phyloP scores from a whole-genome alignment of 2,329 filamentous ascomycete species.

The Botrytis fragariae region DNA sequence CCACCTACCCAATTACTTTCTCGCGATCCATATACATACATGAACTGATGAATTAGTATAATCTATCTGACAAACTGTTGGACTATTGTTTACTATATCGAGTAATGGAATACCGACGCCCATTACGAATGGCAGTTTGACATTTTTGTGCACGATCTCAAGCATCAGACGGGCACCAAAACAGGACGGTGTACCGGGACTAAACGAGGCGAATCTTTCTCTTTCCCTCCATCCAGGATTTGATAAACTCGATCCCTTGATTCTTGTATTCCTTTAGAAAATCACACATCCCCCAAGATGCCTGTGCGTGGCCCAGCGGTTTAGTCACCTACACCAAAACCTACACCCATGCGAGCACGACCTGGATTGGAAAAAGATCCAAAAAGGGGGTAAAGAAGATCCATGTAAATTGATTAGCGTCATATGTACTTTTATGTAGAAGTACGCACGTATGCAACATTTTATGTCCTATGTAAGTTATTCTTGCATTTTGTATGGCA shows the following conservation, averaged over 20 bases:
- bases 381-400: conserved; percentile 14
- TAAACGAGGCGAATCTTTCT: conserved; percentile 6
- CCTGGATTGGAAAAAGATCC: conserved; percentile 1
- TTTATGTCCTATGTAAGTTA: not conserved
- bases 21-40: not conserved
- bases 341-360: conserved; percentile 13
- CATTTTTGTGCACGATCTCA: not conserved
- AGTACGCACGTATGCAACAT: not conserved
- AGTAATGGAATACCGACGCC: not conserved
- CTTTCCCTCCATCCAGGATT: not conserved
- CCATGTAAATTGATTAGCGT: not conserved
- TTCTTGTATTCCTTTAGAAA: conserved; percentile 5
- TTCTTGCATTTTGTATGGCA: not conserved
- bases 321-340: conserved; percentile 12
- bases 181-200: not conserved
- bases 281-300: not conserved
- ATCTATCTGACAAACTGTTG: not conserved
- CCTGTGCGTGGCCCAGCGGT: conserved; percentile 14
- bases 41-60: not conserved
- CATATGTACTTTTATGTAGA: not conserved
- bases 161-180: not conserved
- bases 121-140: not conserved
- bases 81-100: not conserved
- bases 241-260: conserved; percentile 6
- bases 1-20: not conserved